Evolutionary conservation across 768 basidiomycete species (phyloP), one percentile per base, ranked within the genome.

Genomic region (Russula foetens): DNA sequence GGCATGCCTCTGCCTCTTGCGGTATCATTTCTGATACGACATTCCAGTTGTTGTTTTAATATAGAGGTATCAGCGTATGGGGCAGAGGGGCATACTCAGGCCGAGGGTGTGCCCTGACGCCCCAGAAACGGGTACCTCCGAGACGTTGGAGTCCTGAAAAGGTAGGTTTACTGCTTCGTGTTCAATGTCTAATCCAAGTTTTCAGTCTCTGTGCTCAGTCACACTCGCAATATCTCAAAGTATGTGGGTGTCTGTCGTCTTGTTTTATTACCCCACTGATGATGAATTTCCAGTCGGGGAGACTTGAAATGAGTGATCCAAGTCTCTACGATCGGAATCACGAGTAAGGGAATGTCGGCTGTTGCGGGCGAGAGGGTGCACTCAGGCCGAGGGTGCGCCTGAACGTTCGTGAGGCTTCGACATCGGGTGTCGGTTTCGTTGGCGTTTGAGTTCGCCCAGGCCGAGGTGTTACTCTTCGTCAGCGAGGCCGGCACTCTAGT

Each of bases 321-420:
- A n/a, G n/a, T n/a, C n/a, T n/a, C n/a, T n/a, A n/a, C n/a, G n/a
- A n/a, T n/a, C n/a, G n/a, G n/a, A n/a, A n/a, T n/a, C n/a, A n/a
- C n/a, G n/a, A n/a, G n/a, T n/a, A n/a, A n/a, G n/a, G n/a, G n/a
- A n/a, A n/a, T n/a, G n/a, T n/a, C n/a, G n/a, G n/a, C n/a, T 33
- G 5, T 33, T 9, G 39, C 15, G 31, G 59, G 43, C 17, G 39
- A n/a, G 35, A 45, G 45, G 41, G 23, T 53, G 33, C 45, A 41
- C 45, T 39, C 58, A 47, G 58, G 58, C 33, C 58, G 58, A 59
- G 51, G 51, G 51, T 53, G 46, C 21, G 12, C 28, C 4, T 48
- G 15, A 21, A 39, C 52, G 46, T 48, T 24, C 24, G 28, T 35
- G 38, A 7, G 26, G 59, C 44, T 26, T 23, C 1, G 11, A 33